These are phyloP conservation scores for Wickerhamomyces hampshirensis DNA, from an alignment of 805 yeast genomes.

Conservation along the genomic window DNA sequence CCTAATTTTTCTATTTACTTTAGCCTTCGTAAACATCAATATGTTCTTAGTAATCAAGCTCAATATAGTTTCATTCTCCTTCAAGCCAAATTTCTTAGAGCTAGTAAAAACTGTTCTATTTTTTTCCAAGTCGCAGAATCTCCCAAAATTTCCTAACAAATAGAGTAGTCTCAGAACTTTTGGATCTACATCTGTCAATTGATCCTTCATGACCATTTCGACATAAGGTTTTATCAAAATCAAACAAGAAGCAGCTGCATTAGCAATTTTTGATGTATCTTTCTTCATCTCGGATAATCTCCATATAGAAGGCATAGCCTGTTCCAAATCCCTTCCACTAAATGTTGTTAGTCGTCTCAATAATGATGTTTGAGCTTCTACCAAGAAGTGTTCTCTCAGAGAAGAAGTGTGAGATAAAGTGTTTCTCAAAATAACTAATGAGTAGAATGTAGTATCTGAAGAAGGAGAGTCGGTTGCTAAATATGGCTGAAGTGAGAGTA, in stretches of 20 bases:
- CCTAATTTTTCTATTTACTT: conserved; percentile 32
- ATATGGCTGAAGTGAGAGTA: conserved; percentile 61
- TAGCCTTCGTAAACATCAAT: conserved; percentile 44
- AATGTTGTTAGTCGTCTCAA: conserved; percentile 55
- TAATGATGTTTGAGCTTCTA: conserved; percentile 46
- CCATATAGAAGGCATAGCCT: conserved; percentile 72
- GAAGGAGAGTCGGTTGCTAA: conserved; percentile 43
- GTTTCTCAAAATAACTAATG: conserved; percentile 49
- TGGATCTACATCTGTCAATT: conserved; percentile 32
- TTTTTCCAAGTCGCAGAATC: conserved; percentile 57
- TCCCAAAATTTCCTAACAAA: conserved; percentile 67
- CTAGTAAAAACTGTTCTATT: conserved; percentile 35
- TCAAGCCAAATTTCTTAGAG: conserved; percentile 35
- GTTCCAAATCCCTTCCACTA: conserved; percentile 55
- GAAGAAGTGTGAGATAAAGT: conserved; percentile 40
- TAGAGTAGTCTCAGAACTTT: conserved; percentile 53
- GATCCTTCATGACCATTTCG: conserved; percentile 22
- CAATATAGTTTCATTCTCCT: conserved; percentile 47
- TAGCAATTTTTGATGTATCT: conserved; percentile 45
- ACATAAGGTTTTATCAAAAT: conserved; percentile 44
- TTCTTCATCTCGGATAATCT: conserved; percentile 41
- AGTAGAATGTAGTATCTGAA: conserved; percentile 39
- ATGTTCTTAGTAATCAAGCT: conserved; percentile 57
- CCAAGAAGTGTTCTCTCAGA: conserved; percentile 47
- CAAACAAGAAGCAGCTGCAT: conserved; percentile 62